phyloP scores from a whole-genome alignment of 176 grass and related monocot species.

The Bromus sterilis region DNA sequence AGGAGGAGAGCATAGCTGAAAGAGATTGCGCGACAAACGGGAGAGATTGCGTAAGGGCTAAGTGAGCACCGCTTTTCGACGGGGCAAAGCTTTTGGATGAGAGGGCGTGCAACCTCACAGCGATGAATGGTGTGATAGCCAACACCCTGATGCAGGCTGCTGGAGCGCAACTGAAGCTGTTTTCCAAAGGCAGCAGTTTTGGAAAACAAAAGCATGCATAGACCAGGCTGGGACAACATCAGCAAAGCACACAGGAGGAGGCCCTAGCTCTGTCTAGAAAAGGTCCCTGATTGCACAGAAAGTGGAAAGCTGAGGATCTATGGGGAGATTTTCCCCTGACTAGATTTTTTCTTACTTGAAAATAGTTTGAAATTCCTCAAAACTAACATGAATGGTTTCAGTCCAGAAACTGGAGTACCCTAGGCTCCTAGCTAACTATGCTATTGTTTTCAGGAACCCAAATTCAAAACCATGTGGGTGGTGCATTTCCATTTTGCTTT shows the following conservation, averaged over 20 bases:
- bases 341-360: neutral
- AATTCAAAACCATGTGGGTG: neutral
- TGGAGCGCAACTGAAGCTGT: neutral
- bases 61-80: constrained; percentile 53
- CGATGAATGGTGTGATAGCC: constrained; percentile 18
- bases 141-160: neutral
- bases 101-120: constrained; percentile 15
- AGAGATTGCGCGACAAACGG: constrained; percentile 37
- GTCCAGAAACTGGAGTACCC: neutral
- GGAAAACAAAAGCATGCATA: constrained; percentile 5
- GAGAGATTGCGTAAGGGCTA: constrained; percentile 56
- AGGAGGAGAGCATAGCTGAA: constrained; percentile 35
- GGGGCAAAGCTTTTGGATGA: constrained; percentile 20
- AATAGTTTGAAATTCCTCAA: neutral
- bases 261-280: constrained; percentile 19
- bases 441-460: no score
- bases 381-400: neutral
- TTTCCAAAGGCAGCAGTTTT: constrained; percentile 5
- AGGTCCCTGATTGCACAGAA: neutral
- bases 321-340: constrained; percentile 15
- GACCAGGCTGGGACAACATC: neutral
- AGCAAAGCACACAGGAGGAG: constrained; percentile 7
- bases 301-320: constrained; percentile 22
- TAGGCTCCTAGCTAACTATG: neutral
- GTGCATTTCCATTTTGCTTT: neutral